phyloP scores from a whole-genome alignment of 805 yeast genomes.

The Candida namnaoensis region DNA sequence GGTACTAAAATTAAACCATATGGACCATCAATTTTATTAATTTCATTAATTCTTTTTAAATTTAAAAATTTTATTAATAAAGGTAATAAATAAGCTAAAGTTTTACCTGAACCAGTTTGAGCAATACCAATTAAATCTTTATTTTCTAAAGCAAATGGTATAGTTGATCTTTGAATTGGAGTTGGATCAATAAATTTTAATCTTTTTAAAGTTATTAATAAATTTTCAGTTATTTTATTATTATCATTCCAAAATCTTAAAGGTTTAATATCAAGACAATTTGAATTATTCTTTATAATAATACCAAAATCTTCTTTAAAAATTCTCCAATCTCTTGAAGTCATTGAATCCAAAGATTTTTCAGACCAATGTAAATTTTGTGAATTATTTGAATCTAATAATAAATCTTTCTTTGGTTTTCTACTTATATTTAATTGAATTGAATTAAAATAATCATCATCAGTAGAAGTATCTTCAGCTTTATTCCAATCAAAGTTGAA shows the following conservation, averaged over 20 bases:
- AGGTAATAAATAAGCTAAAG: conserved; percentile 77
- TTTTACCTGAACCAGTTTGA: conserved; percentile 94
- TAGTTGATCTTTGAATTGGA: conserved; percentile 84
- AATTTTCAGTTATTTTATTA: conserved; percentile 28
- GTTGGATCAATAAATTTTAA: conserved; percentile 63
- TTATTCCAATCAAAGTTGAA: conserved; percentile 66
- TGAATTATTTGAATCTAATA: conserved; percentile 7
- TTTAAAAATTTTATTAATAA: conserved; percentile 44
- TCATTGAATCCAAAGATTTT: conserved; percentile 60
- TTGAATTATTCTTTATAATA: conserved; percentile 40
- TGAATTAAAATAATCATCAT: conserved; percentile 26
- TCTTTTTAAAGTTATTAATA: conserved; percentile 28
- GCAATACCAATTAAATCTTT: conserved; percentile 85
- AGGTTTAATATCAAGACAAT: no score
- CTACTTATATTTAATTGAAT: no score
- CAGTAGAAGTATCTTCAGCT: conserved; percentile 56
- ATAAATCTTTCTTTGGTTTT: no score
- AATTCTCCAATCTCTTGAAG: conserved; percentile 82
- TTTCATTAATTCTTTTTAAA: conserved; percentile 36
- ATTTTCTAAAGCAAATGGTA: conserved; percentile 55
- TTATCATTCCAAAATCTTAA: conserved; percentile 70
- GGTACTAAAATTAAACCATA: conserved; percentile 78
- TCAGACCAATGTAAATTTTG: conserved; percentile 49
- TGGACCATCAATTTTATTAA: conserved; percentile 53
- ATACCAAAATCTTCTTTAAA: conserved; percentile 73